Percentiles rank a stretch among this genome's conserved stretches.
These are phyloP conservation scores for Leccinellum albellum DNA, from an alignment of 768 basidiomycete species.

Conservation along the genomic window DNA sequence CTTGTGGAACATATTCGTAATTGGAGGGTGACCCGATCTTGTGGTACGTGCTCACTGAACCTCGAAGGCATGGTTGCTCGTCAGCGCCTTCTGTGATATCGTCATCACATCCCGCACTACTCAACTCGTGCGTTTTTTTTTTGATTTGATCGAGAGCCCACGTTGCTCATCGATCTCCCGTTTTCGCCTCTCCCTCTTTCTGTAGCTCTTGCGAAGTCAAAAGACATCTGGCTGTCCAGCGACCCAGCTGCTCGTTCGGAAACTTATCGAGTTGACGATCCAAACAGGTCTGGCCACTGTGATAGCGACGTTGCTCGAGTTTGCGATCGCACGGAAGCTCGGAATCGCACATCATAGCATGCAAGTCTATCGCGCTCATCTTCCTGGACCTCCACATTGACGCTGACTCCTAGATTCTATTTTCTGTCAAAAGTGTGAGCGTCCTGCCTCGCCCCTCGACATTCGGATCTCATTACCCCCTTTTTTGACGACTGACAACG, in stretches of 20 bases:
- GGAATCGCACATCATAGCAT: conserved; percentile 9
- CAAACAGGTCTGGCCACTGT: conserved; percentile 11
- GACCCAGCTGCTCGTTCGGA: conserved; percentile 9
- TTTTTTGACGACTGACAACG: not conserved
- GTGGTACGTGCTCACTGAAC: not conserved
- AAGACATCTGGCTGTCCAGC: not conserved
- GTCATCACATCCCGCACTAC: conserved; percentile 8
- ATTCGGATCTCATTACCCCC: too few species aligned
- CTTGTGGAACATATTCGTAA: not conserved
- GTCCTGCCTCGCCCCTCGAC: too few species aligned
- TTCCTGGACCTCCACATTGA: not conserved
- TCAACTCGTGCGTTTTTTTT: conserved; percentile 6
- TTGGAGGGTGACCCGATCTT: not conserved
- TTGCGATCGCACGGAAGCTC: conserved; percentile 2
- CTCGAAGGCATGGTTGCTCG: conserved; percentile 10
- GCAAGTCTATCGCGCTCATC: not conserved
- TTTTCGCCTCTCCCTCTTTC: not conserved
- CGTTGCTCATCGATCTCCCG: not conserved
- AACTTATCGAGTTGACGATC: conserved; percentile 12
- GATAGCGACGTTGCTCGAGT: conserved; percentile 10
- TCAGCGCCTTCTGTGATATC: conserved; percentile 10
- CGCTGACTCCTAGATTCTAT: conserved; percentile 2
- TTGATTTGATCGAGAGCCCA: not conserved
- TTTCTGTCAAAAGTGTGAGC: conserved; percentile 7
- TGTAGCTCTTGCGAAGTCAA: conserved; percentile 1